These are phyloP conservation scores for Mycocentrospora acerina DNA, from an alignment of 2,329 filamentous ascomycete species.

Conservation along the genomic window DNA sequence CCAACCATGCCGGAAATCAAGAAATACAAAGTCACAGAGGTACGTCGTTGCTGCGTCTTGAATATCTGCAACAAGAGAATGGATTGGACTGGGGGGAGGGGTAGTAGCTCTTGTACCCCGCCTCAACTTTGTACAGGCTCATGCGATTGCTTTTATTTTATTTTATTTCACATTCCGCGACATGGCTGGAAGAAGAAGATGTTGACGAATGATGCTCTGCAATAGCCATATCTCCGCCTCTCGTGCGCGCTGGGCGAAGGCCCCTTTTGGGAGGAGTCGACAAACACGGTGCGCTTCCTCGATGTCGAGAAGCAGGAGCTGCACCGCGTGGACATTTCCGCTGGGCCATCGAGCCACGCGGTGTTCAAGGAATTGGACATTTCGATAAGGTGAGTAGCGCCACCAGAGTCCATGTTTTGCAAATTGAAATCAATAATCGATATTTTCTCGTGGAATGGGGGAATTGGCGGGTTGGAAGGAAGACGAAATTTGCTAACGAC, in stretches of 20 bases:
- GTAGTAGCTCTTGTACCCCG: constrained; percentile 31
- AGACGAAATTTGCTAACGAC: neutral
- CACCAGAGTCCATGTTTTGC: too few species aligned
- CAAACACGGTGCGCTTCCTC: constrained; percentile 70
- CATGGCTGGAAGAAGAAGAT: neutral
- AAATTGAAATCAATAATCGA: too few species aligned
- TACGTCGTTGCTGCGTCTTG: constrained; percentile 20
- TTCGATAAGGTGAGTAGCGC: constrained; percentile 55
- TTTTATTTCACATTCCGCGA: neutral
- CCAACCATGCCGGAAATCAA: constrained; percentile 33
- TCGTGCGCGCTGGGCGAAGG: constrained; percentile 72
- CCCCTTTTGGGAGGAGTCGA: constrained; percentile 69
- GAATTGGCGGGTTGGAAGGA: too few species aligned
- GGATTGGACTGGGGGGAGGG: constrained; percentile 10
- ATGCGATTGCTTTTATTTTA: too few species aligned
- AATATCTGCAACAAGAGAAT: neutral
- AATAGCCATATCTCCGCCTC: constrained; percentile 57
- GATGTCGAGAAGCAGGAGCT: constrained; percentile 80
- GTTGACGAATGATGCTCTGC: neutral
- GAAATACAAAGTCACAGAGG: constrained; percentile 40
- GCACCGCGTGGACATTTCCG: constrained; percentile 67
- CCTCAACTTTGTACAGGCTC: too few species aligned
- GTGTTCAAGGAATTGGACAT: constrained; percentile 58
- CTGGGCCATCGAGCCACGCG: constrained; percentile 61
- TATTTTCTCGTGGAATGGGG: too few species aligned